A percentile compares a stretch with the other conserved stretches of the same genome.
These are phyloP conservation scores for Micractinium conductrix DNA, from an alignment of 139 green algal genomes.

Conservation along the genomic window DNA sequence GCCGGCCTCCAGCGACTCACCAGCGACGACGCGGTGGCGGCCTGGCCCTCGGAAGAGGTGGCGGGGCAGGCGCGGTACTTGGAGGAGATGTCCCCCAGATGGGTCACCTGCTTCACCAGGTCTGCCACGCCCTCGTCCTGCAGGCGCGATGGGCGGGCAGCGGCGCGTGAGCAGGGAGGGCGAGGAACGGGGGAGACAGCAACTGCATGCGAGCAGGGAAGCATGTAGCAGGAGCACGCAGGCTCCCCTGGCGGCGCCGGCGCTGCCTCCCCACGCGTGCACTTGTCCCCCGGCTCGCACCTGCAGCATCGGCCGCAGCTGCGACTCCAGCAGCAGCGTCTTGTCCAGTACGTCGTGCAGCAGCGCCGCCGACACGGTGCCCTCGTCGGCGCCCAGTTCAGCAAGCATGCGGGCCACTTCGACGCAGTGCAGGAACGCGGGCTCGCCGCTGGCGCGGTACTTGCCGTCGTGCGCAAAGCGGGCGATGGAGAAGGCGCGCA, in stretches of 20 bases:
- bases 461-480: conserved; percentile 55
- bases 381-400: conserved; percentile 70
- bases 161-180: no score
- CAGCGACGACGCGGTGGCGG: conserved; percentile 12
- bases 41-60: conserved; percentile 29
- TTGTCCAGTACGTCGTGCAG: conserved; percentile 73
- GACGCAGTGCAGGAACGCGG: conserved; percentile 65
- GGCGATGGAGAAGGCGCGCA: conserved; percentile 43
- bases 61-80: conserved; percentile 55
- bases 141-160: no score
- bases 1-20: not conserved
- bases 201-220: no score
- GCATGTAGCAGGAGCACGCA: not conserved
- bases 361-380: conserved; percentile 71
- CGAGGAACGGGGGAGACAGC: no score
- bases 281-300: not conserved
- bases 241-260: no score
- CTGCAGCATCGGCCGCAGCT: conserved; percentile 66
- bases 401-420: conserved; percentile 65
- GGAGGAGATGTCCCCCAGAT: conserved; percentile 57
- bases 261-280: no score
- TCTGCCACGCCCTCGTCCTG: conserved; percentile 46
- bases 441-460: conserved; percentile 55
- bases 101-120: conserved; percentile 54
- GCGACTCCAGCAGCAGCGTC: conserved; percentile 45